A percentile compares a stretch with the other conserved stretches of the same genome.
phyloP scores from a whole-genome alignment of 768 basidiomycete genomes.

The Daedaleopsis nitida region DNA sequence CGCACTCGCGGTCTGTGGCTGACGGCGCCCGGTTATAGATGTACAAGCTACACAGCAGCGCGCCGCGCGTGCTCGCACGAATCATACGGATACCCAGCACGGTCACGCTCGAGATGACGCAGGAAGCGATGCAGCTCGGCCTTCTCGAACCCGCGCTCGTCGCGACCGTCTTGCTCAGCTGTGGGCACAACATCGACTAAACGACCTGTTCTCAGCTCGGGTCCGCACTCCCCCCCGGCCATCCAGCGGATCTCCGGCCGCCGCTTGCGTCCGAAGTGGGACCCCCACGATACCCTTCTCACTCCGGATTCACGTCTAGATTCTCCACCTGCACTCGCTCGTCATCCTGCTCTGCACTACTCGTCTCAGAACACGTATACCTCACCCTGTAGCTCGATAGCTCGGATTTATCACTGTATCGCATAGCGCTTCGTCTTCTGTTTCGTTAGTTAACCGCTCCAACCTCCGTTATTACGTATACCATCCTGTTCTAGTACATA shows the following conservation, averaged over 20 bases:
- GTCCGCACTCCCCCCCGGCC: no score
- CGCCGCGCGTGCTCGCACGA: constrained; percentile 43
- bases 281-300: neutral
- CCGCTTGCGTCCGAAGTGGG: neutral
- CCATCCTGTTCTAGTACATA: no score
- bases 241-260: no score
- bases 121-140: constrained; percentile 54
- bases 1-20: neutral
- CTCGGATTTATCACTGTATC: no score
- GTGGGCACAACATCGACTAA: constrained; percentile 65
- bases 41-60: constrained; percentile 40
- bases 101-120: constrained; percentile 56
- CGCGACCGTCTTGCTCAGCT: constrained; percentile 57
- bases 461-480: no score
- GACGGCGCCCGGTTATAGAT: constrained; percentile 39
- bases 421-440: no score
- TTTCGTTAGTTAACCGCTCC: no score
- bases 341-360: no score
- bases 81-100: constrained; percentile 47
- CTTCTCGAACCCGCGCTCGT: constrained; percentile 56
- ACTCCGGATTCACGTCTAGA: neutral
- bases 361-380: no score
- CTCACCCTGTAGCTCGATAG: no score
- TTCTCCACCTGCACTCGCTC: neutral
- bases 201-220: neutral